Conservation (phyloP, 805 yeast species). For the Suhomyces sp. region DNA sequence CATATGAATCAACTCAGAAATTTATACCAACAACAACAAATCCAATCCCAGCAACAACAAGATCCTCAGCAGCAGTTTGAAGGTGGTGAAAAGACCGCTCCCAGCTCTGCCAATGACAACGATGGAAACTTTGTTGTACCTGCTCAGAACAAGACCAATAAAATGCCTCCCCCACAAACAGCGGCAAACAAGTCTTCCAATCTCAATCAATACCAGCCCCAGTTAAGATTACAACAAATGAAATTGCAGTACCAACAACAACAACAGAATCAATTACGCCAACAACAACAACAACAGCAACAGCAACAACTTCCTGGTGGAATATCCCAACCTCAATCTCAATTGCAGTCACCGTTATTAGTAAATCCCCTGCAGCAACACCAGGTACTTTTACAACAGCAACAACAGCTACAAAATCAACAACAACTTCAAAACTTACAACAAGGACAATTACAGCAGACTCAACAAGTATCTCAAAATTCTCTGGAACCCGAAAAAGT, state of each 20-base stretch:
- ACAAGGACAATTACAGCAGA: conserved; percentile 1
- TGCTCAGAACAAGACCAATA: no score
- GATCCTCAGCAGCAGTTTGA: conserved; percentile 6
- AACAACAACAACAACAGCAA: no score
- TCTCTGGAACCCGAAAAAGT: no score
- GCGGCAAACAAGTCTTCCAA: conserved; percentile 4
- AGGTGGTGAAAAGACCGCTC: neutral
- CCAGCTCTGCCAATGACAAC: conserved; percentile 2
- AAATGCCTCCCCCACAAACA: conserved; percentile 6
- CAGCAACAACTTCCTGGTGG: conserved; percentile 4
- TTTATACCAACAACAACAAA: no score
- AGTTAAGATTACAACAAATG: conserved; percentile 16
- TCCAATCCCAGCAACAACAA: conserved; percentile 4
- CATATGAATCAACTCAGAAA: no score
- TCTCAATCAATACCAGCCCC: conserved; percentile 16
- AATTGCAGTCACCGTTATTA: conserved; percentile 8
- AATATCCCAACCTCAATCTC: neutral
- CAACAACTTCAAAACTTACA: conserved; percentile 2
- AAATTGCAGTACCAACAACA: conserved; percentile 15
- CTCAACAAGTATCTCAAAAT: conserved; percentile 1
- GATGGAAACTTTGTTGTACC: conserved; percentile 10
- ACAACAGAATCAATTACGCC: conserved; percentile 6
- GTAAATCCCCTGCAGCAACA: conserved; percentile 6
- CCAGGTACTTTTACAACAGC: no score
- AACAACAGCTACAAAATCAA: conserved; percentile 4